These are phyloP conservation scores for Colletotrichum lupini DNA, from an alignment of 2,329 filamentous ascomycete species.

Conservation along the genomic window DNA sequence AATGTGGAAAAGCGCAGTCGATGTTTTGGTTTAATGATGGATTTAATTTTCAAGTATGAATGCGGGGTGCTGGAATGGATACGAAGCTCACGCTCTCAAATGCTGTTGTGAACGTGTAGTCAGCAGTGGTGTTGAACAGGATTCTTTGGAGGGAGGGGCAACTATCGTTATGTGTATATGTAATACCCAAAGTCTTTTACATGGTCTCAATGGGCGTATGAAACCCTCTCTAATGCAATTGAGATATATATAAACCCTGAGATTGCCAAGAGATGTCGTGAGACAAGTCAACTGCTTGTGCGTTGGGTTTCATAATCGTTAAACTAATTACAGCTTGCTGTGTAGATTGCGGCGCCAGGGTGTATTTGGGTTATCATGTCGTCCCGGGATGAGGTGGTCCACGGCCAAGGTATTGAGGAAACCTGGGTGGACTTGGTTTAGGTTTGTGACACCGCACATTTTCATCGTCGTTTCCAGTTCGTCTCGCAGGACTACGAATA, in stretches of 20 bases:
- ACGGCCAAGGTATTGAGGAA: slow-evolving; percentile 66
- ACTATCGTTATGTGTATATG: slow-evolving; percentile 19
- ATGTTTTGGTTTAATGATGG: neutral
- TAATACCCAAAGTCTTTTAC: slow-evolving; percentile 9
- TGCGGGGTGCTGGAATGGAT: neutral
- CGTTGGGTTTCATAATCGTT: neutral
- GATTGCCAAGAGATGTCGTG: neutral
- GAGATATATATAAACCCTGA: neutral
- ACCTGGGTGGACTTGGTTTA: slow-evolving; percentile 70
- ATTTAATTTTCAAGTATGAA: neutral
- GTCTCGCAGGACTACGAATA: slow-evolving; percentile 59
- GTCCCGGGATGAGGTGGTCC: slow-evolving; percentile 56
- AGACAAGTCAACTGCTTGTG: neutral
- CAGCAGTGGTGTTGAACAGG: neutral
- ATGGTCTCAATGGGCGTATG: neutral
- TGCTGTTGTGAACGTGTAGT: neutral
- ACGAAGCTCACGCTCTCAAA: neutral
- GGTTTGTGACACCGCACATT: slow-evolving; percentile 70
- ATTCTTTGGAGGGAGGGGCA: neutral
- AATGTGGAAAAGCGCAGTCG: neutral
- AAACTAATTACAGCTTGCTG: slow-evolving; percentile 41
- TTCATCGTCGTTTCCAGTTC: slow-evolving; percentile 76
- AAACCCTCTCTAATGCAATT: slow-evolving; percentile 4
- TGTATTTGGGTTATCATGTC: slow-evolving; percentile 57
- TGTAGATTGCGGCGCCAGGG: slow-evolving; percentile 47